Percentiles rank a stretch among this genome's conserved stretches.
Evolutionary conservation across 2,329 filamentous ascomycete genomes (phyloP).

Genomic region (Fusarium sp.): DNA sequence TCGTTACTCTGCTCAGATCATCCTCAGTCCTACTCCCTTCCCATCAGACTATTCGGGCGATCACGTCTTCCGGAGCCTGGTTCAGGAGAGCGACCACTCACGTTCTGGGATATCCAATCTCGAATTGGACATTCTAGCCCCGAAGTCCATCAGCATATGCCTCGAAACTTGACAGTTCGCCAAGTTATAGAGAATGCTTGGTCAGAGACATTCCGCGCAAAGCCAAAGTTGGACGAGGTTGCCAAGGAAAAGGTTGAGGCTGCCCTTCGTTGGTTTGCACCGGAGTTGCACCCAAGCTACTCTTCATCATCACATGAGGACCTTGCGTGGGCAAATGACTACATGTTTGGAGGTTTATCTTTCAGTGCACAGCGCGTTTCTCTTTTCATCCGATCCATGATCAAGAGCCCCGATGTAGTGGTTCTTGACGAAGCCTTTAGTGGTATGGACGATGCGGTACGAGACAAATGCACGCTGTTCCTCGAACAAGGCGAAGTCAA

Average conservation of each 20-base stretch:
- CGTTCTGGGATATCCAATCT: constrained; percentile 91
- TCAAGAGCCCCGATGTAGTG: constrained; percentile 84
- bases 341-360: constrained; percentile 78
- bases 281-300: constrained; percentile 76
- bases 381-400: constrained; percentile 84
- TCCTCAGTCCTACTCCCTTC: constrained; percentile 91
- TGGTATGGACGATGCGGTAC: constrained; percentile 82
- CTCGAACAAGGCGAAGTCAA: constrained; percentile 74
- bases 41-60: constrained; percentile 86
- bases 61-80: constrained; percentile 82
- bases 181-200: constrained; percentile 87
- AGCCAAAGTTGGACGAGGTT: constrained; percentile 72
- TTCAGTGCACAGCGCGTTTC: constrained; percentile 88
- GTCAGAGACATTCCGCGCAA: constrained; percentile 86
- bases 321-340: constrained; percentile 74
- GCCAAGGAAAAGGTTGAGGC: constrained; percentile 74
- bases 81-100: constrained; percentile 76
- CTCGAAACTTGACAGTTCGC: constrained; percentile 78
- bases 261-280: constrained; percentile 80
- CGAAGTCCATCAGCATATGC: constrained; percentile 94
- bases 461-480: constrained; percentile 90
- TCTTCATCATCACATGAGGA: constrained; percentile 45
- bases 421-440: constrained; percentile 91
- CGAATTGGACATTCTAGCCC: constrained; percentile 94
- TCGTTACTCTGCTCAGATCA: constrained; percentile 96